Evolutionary conservation across 495 filamentous ascomycete species (phyloP).

Genomic region (Daldinia caldariorum): DNA sequence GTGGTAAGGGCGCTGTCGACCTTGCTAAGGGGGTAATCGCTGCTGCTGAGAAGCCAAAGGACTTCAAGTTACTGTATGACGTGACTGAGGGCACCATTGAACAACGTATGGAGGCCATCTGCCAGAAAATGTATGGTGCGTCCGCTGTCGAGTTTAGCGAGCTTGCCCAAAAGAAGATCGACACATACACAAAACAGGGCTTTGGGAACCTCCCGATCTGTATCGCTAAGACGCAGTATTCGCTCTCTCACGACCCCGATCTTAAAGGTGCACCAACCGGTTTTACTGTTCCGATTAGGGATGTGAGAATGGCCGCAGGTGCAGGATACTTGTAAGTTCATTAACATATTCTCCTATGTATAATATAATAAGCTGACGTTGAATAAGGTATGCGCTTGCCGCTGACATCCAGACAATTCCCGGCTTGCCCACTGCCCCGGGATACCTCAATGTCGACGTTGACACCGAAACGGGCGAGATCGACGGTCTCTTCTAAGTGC

Average conservation of each 20-base stretch:
- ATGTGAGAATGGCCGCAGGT: constrained; percentile 92
- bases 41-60: constrained; percentile 82
- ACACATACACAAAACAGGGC: constrained; percentile 91
- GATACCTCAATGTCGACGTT: constrained; percentile 96
- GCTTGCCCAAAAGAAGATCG: constrained; percentile 92
- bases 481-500: constrained; percentile 84
- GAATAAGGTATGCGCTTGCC: constrained; percentile 86
- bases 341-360: constrained; percentile 20
- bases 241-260: constrained; percentile 89
- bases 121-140: constrained; percentile 92
- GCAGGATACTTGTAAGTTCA: constrained; percentile 83
- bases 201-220: constrained; percentile 94
- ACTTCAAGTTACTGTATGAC: constrained; percentile 89
- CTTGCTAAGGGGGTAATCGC: constrained; percentile 88
- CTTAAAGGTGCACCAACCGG: constrained; percentile 97
- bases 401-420: constrained; percentile 99
- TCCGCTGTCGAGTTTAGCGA: constrained; percentile 92
- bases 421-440: constrained; percentile 92
- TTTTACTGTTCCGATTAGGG: constrained; percentile 94
- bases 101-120: constrained; percentile 91
- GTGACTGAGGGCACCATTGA: constrained; percentile 79
- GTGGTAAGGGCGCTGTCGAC: constrained; percentile 89
- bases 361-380: constrained; percentile 23
- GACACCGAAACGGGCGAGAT: constrained; percentile 95
- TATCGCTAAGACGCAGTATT: constrained; percentile 98